Evolutionary conservation across 2,329 filamentous ascomycete species (phyloP).

Genomic region (Blumeria graminis): DNA sequence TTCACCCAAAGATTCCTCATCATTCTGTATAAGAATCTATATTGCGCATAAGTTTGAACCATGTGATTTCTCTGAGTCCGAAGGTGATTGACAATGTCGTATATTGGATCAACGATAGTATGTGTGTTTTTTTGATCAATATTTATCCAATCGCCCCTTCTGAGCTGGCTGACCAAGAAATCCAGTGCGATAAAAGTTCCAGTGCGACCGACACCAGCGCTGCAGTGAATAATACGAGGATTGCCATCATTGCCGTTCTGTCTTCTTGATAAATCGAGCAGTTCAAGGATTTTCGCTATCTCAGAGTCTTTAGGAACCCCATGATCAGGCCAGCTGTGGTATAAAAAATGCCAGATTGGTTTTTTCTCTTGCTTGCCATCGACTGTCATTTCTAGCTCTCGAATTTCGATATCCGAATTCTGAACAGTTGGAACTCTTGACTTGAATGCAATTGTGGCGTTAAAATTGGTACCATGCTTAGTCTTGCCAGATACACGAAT

Average conservation of each 20-base stretch:
- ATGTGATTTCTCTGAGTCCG: constrained; percentile 7
- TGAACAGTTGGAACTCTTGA: constrained; percentile 2
- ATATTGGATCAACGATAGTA: constrained; percentile 5
- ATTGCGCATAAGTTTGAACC: constrained; percentile 5
- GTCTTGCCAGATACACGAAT: not conserved
- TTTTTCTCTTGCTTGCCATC: not conserved
- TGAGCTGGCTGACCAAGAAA: constrained; percentile 5
- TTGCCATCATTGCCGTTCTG: not conserved
- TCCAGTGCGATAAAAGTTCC: constrained; percentile 40
- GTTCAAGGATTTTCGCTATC: constrained; percentile 3
- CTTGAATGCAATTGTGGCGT: constrained; percentile 1
- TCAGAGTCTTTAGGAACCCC: constrained; percentile 6
- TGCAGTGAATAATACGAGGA: constrained; percentile 54
- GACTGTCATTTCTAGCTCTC: not conserved
- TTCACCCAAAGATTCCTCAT: constrained; percentile 5
- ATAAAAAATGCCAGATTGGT: constrained; percentile 6
- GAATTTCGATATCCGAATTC: not conserved
- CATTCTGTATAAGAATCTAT: constrained; percentile 6
- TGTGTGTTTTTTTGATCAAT: not conserved
- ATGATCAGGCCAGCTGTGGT: constrained; percentile 6
- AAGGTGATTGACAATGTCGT: constrained; percentile 5
- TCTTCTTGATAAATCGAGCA: constrained; percentile 3
- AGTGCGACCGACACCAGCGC: constrained; percentile 78
- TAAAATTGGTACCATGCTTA: constrained; percentile 4
- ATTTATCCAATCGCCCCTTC: constrained; percentile 3